These are phyloP conservation scores for Phytophthora kernoviae DNA, from an alignment of 352 stramenopile species.

Conservation along the genomic window DNA sequence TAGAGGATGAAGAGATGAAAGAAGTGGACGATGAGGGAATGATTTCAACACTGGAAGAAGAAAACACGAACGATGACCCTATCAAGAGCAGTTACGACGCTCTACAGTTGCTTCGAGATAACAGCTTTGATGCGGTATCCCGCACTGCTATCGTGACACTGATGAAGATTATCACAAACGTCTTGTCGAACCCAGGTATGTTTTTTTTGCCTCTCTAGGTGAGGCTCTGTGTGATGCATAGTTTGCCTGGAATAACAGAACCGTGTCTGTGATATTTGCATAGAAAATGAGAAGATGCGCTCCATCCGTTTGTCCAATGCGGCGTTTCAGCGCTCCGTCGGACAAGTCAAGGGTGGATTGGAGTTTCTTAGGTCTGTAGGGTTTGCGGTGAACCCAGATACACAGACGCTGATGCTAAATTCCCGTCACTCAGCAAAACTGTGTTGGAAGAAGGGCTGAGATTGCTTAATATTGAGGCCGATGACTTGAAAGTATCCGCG, in stretches of 20 bases:
- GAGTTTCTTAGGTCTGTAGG: constrained; percentile 75
- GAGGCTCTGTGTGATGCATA: background rate
- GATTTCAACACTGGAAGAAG: background rate
- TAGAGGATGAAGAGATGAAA: constrained; percentile 62
- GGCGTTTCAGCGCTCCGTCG: constrained; percentile 74
- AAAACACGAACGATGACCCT: background rate
- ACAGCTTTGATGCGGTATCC: constrained; percentile 78
- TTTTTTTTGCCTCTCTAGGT: background rate
- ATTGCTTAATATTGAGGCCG: constrained; percentile 73
- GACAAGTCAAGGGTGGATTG: constrained; percentile 65
- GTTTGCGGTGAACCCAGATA: constrained; percentile 59
- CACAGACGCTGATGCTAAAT: constrained; percentile 51
- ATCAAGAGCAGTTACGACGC: constrained; percentile 60
- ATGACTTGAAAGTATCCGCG: constrained; percentile 70
- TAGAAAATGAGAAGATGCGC: constrained; percentile 84
- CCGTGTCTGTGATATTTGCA: background rate
- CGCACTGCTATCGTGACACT: constrained; percentile 64
- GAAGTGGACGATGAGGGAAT: constrained; percentile 16
- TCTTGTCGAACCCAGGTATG: constrained; percentile 80
- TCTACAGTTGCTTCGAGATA: constrained; percentile 75
- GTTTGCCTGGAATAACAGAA: background rate
- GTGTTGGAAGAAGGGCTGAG: constrained; percentile 57
- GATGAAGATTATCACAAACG: constrained; percentile 88
- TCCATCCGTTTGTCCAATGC: constrained; percentile 82
- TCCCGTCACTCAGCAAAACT: constrained; percentile 22